A percentile compares a stretch with the other conserved stretches of the same genome.
Conservation (phyloP, 805 yeast species). For the Candida insectorum region DNA sequence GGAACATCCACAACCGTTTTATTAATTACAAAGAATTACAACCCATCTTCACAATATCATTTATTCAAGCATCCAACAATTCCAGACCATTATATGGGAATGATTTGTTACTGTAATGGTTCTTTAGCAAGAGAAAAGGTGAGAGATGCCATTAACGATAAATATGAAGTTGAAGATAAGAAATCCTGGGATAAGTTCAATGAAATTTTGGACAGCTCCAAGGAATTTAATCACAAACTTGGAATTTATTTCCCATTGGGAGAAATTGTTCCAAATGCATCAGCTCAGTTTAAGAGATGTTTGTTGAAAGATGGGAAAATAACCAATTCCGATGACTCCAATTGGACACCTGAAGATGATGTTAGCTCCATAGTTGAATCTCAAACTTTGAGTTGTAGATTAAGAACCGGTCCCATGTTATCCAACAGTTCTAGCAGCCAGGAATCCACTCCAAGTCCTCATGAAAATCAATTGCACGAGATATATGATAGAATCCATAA, state of each 20-base stretch:
- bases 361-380: constrained; percentile 78
- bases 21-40: constrained; percentile 71
- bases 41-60: constrained; percentile 80
- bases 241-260: constrained; percentile 86
- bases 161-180: constrained; percentile 25
- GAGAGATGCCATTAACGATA: constrained; percentile 57
- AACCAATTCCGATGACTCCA: constrained; percentile 16
- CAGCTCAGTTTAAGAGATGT: constrained; percentile 59
- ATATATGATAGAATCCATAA: constrained; percentile 24
- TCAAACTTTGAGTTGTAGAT: constrained; percentile 81
- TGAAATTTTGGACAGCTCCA: constrained; percentile 43
- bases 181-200: constrained; percentile 63
- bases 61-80: constrained; percentile 84
- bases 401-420: constrained; percentile 76
- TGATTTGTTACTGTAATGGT: constrained; percentile 93
- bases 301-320: constrained; percentile 28
- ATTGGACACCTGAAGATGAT: constrained; percentile 58
- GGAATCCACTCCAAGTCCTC: constrained; percentile 13
- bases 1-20: constrained; percentile 93
- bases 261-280: constrained; percentile 85
- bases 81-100: constrained; percentile 78
- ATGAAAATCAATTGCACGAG: constrained; percentile 12
- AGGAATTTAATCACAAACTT: constrained; percentile 41
- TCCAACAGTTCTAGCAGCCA: constrained; percentile 23
- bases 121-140: constrained; percentile 79